phyloP scores from a whole-genome alignment of 2,329 filamentous ascomycete species.

The Scedosporium apiospermum region DNA sequence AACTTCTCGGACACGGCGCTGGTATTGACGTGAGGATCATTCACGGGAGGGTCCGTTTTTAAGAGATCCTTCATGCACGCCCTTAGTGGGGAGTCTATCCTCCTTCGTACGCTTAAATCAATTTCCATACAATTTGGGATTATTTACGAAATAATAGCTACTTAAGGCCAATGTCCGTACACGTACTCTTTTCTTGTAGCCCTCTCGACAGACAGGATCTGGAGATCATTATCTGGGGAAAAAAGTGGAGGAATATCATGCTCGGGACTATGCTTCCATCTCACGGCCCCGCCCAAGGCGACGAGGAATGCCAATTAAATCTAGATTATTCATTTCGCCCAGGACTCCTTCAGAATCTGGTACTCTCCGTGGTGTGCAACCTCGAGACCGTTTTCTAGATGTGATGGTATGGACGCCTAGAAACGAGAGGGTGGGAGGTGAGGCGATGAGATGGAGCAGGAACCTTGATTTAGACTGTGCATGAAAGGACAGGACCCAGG shows the following conservation, averaged over 20 bases:
- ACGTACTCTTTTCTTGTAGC: too few species aligned
- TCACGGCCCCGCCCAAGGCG: too few species aligned
- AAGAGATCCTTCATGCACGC: background rate
- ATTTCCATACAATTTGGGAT: too few species aligned
- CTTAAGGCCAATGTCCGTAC: too few species aligned
- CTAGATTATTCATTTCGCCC: background rate
- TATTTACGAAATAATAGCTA: too few species aligned
- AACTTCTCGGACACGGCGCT: too few species aligned
- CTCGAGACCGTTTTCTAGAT: background rate
- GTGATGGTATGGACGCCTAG: background rate
- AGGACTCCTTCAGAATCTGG: background rate
- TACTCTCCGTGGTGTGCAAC: background rate
- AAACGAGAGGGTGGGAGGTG: background rate
- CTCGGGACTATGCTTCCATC: too few species aligned
- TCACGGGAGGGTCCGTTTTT: background rate
- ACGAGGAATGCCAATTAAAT: background rate
- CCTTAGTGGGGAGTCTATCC: background rate
- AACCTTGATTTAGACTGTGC: background rate
- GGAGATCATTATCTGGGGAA: too few species aligned
- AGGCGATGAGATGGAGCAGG: background rate
- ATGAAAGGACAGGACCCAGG: background rate
- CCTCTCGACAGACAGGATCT: too few species aligned
- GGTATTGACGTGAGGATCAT: background rate
- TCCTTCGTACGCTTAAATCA: background rate
- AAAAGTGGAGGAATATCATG: too few species aligned